Conservation (phyloP, 176 grass and related monocot species). For the Musa troglodytarum region DNA sequence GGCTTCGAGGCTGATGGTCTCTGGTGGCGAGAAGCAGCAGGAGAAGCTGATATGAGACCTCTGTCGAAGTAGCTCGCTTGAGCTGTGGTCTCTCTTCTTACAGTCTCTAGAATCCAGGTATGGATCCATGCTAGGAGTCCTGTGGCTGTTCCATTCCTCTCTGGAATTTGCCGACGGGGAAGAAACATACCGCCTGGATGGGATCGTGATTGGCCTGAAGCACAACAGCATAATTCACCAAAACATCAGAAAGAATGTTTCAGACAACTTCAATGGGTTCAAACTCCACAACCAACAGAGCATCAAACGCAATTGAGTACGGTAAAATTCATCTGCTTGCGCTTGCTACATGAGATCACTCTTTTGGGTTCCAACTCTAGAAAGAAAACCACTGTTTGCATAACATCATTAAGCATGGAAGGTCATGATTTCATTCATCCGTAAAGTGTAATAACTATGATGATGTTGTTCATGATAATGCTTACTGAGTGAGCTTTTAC, state of each 20-base stretch:
- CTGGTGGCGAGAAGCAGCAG: constrained; percentile 16
- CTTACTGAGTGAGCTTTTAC: background rate
- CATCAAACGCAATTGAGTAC: background rate
- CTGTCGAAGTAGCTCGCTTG: background rate
- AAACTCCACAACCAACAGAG: background rate
- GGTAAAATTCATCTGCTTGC: too few relatives aligned
- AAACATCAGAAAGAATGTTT: background rate
- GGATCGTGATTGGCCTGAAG: constrained; percentile 4
- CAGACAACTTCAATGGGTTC: background rate
- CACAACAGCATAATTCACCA: background rate
- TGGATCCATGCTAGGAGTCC: background rate
- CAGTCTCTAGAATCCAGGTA: background rate
- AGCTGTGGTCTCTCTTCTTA: background rate
- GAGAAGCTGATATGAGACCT: constrained; percentile 6
- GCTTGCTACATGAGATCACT: too few relatives aligned
- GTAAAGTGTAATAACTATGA: background rate
- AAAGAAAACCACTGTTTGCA: background rate
- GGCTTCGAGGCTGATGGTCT: constrained; percentile 11
- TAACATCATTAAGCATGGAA: constrained; percentile 8
- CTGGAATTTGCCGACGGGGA: background rate
- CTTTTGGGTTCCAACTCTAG: background rate
- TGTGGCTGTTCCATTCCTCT: constrained; percentile 1
- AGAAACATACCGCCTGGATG: background rate
- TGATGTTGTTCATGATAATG: background rate
- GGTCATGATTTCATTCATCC: background rate